These are phyloP conservation scores for Immersiella caudata DNA, from an alignment of 495 filamentous ascomycete genomes.

Conservation along the genomic window DNA sequence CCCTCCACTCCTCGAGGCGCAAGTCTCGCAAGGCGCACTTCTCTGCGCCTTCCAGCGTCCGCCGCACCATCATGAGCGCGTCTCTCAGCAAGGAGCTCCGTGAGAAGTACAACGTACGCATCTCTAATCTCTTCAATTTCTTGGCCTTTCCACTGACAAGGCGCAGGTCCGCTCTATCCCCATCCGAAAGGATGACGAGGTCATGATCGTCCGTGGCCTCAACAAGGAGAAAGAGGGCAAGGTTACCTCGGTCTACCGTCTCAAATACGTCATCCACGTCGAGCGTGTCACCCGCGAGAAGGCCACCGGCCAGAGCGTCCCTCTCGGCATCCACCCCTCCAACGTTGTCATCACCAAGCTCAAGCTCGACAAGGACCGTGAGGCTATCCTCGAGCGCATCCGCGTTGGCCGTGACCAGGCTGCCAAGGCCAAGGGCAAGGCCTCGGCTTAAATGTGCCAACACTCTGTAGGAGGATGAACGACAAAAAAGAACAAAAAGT, in stretches of 20 bases:
- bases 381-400: conserved; percentile 87
- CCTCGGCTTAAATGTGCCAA: conserved; percentile 28
- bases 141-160: not conserved
- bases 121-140: conserved; percentile 22
- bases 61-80: conserved; percentile 91
- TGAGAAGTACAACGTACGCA: conserved; percentile 89
- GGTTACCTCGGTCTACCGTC: conserved; percentile 93
- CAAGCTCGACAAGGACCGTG: conserved; percentile 97
- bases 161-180: conserved; percentile 89
- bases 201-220: conserved; percentile 80
- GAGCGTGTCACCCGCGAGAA: conserved; percentile 94
- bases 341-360: conserved; percentile 97
- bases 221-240: conserved; percentile 97
- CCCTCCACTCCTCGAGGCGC: conserved; percentile 69
- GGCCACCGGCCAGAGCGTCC: conserved; percentile 87
- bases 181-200: conserved; percentile 97
- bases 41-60: conserved; percentile 84
- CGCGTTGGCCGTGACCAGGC: conserved; percentile 72
- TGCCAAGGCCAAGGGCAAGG: conserved; percentile 55
- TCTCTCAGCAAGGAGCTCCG: conserved; percentile 92
- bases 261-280: conserved; percentile 92
- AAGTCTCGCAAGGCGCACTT: conserved; percentile 99
- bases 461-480: conserved; percentile 15
- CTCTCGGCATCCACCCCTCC: conserved; percentile 83
- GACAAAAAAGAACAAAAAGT: conserved; percentile 24